These are phyloP conservation scores for Orbilia oligospora DNA, from an alignment of 2,329 filamentous ascomycete species.

Conservation along the genomic window DNA sequence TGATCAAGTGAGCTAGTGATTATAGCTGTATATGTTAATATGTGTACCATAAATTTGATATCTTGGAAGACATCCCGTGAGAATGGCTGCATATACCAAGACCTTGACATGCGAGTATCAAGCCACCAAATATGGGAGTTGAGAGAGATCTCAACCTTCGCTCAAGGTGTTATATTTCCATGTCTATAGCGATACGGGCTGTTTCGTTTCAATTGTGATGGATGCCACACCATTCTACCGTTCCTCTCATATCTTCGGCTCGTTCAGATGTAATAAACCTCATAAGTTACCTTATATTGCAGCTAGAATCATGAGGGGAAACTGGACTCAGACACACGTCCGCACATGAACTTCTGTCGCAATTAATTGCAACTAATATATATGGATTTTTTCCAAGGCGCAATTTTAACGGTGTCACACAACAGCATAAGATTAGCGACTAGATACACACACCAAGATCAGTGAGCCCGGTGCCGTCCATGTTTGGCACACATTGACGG, in stretches of 20 bases:
- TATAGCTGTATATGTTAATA: slow-evolving; percentile 7
- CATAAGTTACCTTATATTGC: slow-evolving; percentile 29
- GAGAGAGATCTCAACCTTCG: slow-evolving; percentile 2
- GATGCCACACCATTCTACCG: slow-evolving; percentile 50
- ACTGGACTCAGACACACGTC: neutral
- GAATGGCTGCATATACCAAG: slow-evolving; percentile 32
- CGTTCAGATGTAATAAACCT: slow-evolving; percentile 11
- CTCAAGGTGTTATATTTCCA: slow-evolving; percentile 22
- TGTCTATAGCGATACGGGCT: neutral
- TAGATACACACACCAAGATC: slow-evolving; percentile 32
- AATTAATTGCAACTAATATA: slow-evolving; percentile 14
- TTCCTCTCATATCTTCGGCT: slow-evolving; percentile 17
- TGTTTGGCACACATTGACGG: slow-evolving; percentile 7
- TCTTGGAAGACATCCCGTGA: slow-evolving; percentile 4
- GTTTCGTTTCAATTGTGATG: slow-evolving; percentile 45
- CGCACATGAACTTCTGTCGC: neutral
- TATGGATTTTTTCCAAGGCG: slow-evolving; percentile 11
- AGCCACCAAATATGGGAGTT: slow-evolving; percentile 21
- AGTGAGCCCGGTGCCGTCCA: slow-evolving; percentile 27
- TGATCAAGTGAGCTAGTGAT: slow-evolving; percentile 3
- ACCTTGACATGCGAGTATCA: slow-evolving; percentile 23
- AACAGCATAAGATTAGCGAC: slow-evolving; percentile 55
- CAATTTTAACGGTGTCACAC: slow-evolving; percentile 51
- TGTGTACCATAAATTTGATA: slow-evolving; percentile 2
- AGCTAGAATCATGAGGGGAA: slow-evolving; percentile 10